Base-by-base conservation (phyloP, 148 eudicot genomes). In the Diospyros kaki region DNA sequence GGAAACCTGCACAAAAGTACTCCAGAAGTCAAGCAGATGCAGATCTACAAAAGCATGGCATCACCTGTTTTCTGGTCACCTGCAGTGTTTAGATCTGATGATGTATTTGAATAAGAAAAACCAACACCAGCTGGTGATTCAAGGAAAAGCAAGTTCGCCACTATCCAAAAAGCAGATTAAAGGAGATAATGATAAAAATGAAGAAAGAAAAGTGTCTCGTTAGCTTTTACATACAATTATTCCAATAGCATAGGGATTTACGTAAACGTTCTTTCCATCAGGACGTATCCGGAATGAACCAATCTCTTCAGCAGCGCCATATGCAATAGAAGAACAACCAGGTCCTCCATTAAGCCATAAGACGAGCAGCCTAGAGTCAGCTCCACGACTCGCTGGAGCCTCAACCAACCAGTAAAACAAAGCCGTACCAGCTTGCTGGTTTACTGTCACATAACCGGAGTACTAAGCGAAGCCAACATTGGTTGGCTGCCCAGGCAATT, bases 291-390 rank as follows among this genome's bases (percentile, higher is more conserved):
- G 94, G 45, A 94, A 86, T 58, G 98, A 97, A 17, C 98, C 98
- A 77, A 94, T 82, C 73, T 94, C 98, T 84, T 91, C 98, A 73
- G 97, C 85, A 83, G 94, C 97, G 62, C 98, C 98, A 88, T 88
- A 94, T 63, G 94, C 98, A 72, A 94, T 82, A 63, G 98, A 94
- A 38, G 98, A 94, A 72, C 98, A 94, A 73, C 98, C 98, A 73
- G 97, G 98, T 1, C 97, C 98, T 41, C 98, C 98, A 88, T 91
- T 94, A 45, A 94, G 91, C 98, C 97, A 91, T 78, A 94, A 85
- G 7, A 94, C 75, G 10, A 91, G 82, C 44, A 97, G 97, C 80
- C 91, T 94, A 39, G 84, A 54, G 46, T 88, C 85, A 4, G 94
- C 76, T 10, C 72, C 44, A 12, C 80, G 71, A 59, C 64, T 76